Base-by-base conservation (phyloP, 495 filamentous ascomycete species). In the Penicillium fimorum region DNA sequence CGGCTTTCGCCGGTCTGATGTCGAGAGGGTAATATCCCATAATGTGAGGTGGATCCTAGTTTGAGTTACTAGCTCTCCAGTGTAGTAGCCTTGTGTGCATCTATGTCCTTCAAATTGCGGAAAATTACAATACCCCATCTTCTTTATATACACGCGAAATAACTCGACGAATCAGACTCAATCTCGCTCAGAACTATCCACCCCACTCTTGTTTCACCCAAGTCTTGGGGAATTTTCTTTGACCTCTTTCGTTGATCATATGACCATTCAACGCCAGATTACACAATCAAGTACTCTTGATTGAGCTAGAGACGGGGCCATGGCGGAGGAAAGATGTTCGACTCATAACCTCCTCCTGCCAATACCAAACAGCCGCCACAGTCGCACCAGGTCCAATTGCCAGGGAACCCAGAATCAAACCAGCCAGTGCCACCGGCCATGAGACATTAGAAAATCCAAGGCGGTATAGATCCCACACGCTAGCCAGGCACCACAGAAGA, bases 1-100 rank as follows among this genome's bases (percentile, higher is more conserved):
- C 55, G 62, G 55, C 4, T 65, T 65, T 33, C 59, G 62, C 27
- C 56, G 62, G 29, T 47, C 47, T 18, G 62, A 65, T 47, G 59
- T 65, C 3, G 62, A 65, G 41, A 45, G 22, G 17, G n/a, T 65
- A 11, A 18, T 65, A 27, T 54, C 44, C n/a, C 48, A 59, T 8
- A 55, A 53, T 45, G 41, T 50, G 8, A 53, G 24, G 8, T 50
- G 50, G 46, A 50, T 49, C 17, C 3, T 33, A 25, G 20, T 50
- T 17, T 35, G 48, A 5, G 5, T 27, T 46, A 27, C 13, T 27
- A 9, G 22, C 43, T 35, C 11, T 27, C 7, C 5, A 40, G 22
- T 8, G 15, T 29, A 50, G 15, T 29, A 50, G 24, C 7, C 5
- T 15, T 27, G 15, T 41, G 12, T 50, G 11, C 11, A 37, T 7